Conservation (phyloP, 345 rosid species). For the Salix viminalis region DNA sequence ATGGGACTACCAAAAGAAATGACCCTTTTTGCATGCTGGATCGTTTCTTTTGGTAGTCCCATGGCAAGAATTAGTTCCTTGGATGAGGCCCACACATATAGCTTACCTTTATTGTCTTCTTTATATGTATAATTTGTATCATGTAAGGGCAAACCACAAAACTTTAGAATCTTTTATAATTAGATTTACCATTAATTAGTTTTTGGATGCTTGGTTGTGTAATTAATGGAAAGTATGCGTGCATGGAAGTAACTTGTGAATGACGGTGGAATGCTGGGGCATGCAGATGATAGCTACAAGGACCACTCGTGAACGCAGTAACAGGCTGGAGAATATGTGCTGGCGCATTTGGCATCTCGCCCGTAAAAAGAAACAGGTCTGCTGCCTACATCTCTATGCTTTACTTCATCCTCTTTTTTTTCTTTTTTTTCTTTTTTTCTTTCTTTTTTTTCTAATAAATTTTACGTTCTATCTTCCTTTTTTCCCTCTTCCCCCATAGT, state of each 20-base stretch:
- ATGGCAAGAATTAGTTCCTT: not conserved
- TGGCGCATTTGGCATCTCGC: constrained; percentile 99
- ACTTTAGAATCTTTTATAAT: too few relatives aligned
- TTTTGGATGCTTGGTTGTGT: not conserved
- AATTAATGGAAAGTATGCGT: not conserved
- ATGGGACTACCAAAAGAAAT: too few relatives aligned
- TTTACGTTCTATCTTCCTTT: not conserved
- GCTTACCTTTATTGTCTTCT: not conserved
- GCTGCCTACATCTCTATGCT: too few relatives aligned
- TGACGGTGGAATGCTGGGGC: constrained; percentile 6
- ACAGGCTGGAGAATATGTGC: constrained; percentile 90
- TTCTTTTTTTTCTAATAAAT: not conserved
- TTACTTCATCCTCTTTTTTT: not conserved
- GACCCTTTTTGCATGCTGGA: too few relatives aligned
- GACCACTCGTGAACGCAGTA: constrained; percentile 80
- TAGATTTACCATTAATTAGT: too few relatives aligned
- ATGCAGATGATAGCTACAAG: constrained; percentile 87
- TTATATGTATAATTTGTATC: too few relatives aligned
- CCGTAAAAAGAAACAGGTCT: constrained; percentile 79
- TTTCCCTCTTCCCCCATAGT: not conserved
- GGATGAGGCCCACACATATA: not conserved
- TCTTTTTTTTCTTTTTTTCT: not conserved
- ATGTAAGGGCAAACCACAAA: too few relatives aligned
- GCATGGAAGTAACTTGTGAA: constrained; percentile 16
- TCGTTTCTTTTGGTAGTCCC: not conserved